These are phyloP conservation scores for Ophiostoma montium DNA, from an alignment of 2,329 filamentous ascomycete species.

Conservation along the genomic window DNA sequence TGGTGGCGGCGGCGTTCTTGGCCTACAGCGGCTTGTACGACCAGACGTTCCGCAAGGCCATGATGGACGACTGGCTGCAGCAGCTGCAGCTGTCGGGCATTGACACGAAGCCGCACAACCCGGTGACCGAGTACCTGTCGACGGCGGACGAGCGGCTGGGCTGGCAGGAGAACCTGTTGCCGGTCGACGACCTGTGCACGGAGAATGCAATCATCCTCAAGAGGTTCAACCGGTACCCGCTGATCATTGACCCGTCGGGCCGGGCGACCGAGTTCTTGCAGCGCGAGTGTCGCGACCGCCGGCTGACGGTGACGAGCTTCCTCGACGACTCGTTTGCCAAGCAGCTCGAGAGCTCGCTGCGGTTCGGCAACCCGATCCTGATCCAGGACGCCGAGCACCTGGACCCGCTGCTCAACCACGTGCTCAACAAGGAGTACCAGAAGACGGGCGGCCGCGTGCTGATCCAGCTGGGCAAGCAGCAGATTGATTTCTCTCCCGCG, in stretches of 20 bases:
- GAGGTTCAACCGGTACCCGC: slow-evolving; percentile 93
- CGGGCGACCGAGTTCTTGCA: slow-evolving; percentile 89
- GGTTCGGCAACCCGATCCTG: slow-evolving; percentile 95
- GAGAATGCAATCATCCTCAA: slow-evolving; percentile 97
- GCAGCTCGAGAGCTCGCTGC: slow-evolving; percentile 88
- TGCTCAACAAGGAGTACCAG: slow-evolving; percentile 98
- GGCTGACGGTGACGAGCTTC: slow-evolving; percentile 94
- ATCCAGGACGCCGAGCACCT: slow-evolving; percentile 97
- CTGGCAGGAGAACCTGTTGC: slow-evolving; percentile 89
- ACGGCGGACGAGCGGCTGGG: slow-evolving; percentile 87
- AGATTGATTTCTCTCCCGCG: slow-evolving; percentile 95
- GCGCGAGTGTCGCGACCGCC: slow-evolving; percentile 72
- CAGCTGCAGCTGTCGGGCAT: slow-evolving; percentile 90
- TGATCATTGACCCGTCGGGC: slow-evolving; percentile 96
- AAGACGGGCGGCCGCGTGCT: slow-evolving; percentile 95
- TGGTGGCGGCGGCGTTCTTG: slow-evolving; percentile 92
- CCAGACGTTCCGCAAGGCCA: slow-evolving; percentile 92
- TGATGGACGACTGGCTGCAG: slow-evolving; percentile 95
- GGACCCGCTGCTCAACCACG: slow-evolving; percentile 93
- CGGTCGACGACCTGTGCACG: slow-evolving; percentile 93
- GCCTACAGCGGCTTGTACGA: slow-evolving; percentile 96
- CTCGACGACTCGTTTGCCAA: slow-evolving; percentile 96
- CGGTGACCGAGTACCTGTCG: slow-evolving; percentile 90
- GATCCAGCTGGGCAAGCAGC: slow-evolving; percentile 95
- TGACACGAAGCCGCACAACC: slow-evolving; percentile 83